Conservation (phyloP, 2,329 filamentous ascomycete species). For the Fusarium circinatum region DNA sequence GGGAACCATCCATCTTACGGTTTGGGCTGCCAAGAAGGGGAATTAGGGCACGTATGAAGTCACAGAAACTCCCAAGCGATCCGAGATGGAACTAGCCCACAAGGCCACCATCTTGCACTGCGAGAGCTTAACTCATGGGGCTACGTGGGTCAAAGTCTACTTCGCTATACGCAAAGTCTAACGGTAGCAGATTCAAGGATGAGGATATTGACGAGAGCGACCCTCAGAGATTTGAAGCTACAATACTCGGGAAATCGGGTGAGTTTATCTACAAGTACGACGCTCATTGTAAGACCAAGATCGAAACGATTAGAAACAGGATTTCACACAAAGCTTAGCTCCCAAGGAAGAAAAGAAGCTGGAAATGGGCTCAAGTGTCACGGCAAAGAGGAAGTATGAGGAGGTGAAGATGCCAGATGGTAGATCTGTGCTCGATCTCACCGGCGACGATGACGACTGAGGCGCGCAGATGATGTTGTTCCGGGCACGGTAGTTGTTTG, state of each 20-base stretch:
- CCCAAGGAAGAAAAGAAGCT: rapidly evolving
- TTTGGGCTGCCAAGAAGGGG: background rate
- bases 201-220: background rate
- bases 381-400: background rate
- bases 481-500: rapidly evolving
- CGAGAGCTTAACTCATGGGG: background rate
- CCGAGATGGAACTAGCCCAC: background rate
- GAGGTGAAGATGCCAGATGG: background rate
- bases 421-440: background rate
- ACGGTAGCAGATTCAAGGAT: background rate
- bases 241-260: rapidly evolving
- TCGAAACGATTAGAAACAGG: no score
- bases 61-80: background rate
- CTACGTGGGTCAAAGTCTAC: background rate
- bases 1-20: background rate
- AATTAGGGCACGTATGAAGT: rapidly evolving
- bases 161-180: no score
- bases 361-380: background rate
- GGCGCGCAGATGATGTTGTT: rapidly evolving
- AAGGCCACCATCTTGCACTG: background rate
- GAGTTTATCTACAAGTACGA: background rate
- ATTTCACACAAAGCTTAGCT: background rate
- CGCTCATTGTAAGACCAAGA: background rate
- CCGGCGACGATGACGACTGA: background rate
- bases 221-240: background rate